Base-by-base conservation (phyloP, 129 eudicot species). In the Saposhnikovia divaricata region DNA sequence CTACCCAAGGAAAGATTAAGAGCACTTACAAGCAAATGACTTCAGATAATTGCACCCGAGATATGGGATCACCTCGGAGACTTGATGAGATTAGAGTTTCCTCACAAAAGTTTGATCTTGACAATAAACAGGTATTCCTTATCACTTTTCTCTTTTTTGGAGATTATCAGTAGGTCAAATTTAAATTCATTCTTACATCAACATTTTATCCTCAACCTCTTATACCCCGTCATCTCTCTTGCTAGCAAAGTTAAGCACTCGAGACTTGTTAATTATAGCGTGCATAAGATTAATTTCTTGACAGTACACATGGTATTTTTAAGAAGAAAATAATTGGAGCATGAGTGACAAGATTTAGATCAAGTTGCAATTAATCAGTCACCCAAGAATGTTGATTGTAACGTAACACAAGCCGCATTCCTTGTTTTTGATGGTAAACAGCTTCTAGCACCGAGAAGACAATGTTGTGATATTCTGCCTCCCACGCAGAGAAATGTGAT, bases 61-160 rank as follows among this genome's bases (percentile, higher is more conserved):
- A 84, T 51, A 31, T 40, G 59, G 84, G 65, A 40, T 91, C 97
- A 13, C 98, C 98, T 0, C 87, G 90, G 73, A 85, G 79, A 81
- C 70, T 93, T 15, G 83, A 91, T 43, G 90, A 87, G 82, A 83
- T 93, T 72, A 83, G 87, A 77, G 98, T 93, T 65, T 82, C 55
- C 23, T 88, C 98, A 43, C 68, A 47, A 4, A 93, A 91, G 83
- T 59, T 81, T 31, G 82, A 87, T 12, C 95, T 86, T 53, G 75
- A 82, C 76, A 18, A 51, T 12, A 91, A 89, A 81, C 93, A 91
- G 93, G 98, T 93, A 89, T 11, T 47, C 63, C 55, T 53, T 55
- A 23, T 38, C 14, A 4, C 10, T 27, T 31, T 9, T 75, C 13
- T 55, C 1, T 31, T 47, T 46, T 48, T 76, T 47, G 61, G 27